phyloP scores from a whole-genome alignment of 495 filamentous ascomycete genomes.

The Durotheca rogersii region DNA sequence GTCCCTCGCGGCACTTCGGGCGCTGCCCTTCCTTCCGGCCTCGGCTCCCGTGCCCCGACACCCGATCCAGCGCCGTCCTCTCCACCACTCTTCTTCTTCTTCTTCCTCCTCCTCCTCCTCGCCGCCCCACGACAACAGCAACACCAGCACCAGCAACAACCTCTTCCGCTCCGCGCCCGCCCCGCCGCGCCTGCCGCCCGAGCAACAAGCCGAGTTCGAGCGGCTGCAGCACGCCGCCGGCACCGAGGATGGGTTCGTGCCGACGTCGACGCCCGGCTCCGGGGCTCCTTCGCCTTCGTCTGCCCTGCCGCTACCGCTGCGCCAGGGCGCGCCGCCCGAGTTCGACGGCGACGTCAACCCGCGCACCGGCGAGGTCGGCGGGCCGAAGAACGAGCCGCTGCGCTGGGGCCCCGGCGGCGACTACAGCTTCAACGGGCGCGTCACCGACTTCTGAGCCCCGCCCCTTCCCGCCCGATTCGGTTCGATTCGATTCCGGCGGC shows the following conservation, averaged over 20 bases:
- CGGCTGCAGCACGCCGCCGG: slow-evolving; percentile 65
- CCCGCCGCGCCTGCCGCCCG: slow-evolving; percentile 79
- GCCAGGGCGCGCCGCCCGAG: slow-evolving; percentile 73
- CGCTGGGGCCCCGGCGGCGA: slow-evolving; percentile 80
- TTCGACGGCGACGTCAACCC: slow-evolving; percentile 94
- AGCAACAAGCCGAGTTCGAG: slow-evolving; percentile 92
- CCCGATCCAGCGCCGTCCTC: too few species aligned
- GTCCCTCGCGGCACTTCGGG: too few species aligned
- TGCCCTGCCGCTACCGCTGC: slow-evolving; percentile 25
- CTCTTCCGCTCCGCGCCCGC: slow-evolving; percentile 57
- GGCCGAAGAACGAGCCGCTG: slow-evolving; percentile 96
- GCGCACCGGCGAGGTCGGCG: slow-evolving; percentile 92
- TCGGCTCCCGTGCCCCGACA: slow-evolving; percentile 9
- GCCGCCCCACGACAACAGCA: too few species aligned
- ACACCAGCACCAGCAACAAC: too few species aligned
- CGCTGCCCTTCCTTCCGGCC: too few species aligned
- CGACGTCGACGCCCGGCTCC: slow-evolving; percentile 31
- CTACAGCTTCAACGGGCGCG: slow-evolving; percentile 94
- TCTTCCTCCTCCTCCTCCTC: slow-evolving; percentile 29
- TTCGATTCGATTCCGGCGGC: too few species aligned
- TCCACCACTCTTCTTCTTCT: too few species aligned
- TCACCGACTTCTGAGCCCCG: slow-evolving; percentile 92
- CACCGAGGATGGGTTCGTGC: slow-evolving; percentile 37
- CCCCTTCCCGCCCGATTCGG: too few species aligned
- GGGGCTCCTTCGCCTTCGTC: slow-evolving; percentile 1